These are phyloP conservation scores for Exophiala oligosperma DNA, from an alignment of 2,329 filamentous ascomycete genomes.

Conservation along the genomic window DNA sequence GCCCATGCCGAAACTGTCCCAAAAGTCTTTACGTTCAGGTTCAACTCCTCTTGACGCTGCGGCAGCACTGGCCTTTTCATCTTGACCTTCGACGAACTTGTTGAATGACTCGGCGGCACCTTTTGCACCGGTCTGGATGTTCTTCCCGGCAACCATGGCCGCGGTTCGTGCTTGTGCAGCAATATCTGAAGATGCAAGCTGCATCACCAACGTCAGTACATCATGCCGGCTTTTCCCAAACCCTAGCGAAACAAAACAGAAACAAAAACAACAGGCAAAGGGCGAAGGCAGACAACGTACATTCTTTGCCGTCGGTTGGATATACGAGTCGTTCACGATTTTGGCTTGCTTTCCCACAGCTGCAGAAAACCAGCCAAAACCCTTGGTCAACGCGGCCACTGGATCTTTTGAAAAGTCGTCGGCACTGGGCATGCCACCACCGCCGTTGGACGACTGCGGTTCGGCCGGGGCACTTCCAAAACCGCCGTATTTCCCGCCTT, in stretches of 20 bases:
- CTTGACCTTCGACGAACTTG: conserved; percentile 80
- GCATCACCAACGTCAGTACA: conserved; percentile 1
- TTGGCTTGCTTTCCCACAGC: conserved; percentile 89
- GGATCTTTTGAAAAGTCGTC: conserved; percentile 92
- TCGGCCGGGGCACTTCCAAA: conserved; percentile 76
- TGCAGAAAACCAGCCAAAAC: conserved; percentile 90
- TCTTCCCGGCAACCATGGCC: conserved; percentile 57
- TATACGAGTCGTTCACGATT: conserved; percentile 84
- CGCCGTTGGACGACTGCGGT: conserved; percentile 33
- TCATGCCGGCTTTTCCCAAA: neutral
- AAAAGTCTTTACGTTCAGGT: conserved; percentile 77
- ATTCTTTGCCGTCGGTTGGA: conserved; percentile 89
- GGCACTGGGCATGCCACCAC: conserved; percentile 62
- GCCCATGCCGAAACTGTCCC: conserved; percentile 71
- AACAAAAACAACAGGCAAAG: neutral
- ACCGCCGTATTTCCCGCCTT: conserved; percentile 88
- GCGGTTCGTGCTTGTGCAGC: conserved; percentile 67
- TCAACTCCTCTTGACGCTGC: conserved; percentile 47
- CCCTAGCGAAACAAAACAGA: neutral
- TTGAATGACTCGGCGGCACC: conserved; percentile 77
- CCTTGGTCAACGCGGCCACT: conserved; percentile 81
- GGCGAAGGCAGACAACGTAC: conserved; percentile 47
- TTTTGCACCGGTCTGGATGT: conserved; percentile 65
- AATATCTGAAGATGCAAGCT: conserved; percentile 80
- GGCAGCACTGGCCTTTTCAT: conserved; percentile 34